Evolutionary conservation across 2,329 filamentous ascomycete species (phyloP).

Genomic region (Hypoxylon sp.): DNA sequence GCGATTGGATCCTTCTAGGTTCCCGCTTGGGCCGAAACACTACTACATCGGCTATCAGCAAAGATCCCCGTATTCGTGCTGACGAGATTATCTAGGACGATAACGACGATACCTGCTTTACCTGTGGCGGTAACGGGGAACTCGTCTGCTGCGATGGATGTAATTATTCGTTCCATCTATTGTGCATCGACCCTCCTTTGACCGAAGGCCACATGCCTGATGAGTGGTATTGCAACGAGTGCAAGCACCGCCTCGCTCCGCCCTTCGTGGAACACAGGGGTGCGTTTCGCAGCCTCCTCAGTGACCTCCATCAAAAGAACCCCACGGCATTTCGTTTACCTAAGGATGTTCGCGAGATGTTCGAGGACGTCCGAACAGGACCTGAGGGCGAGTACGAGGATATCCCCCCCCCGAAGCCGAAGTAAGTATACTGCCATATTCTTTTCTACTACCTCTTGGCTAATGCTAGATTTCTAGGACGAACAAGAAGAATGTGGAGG

Average conservation of each 20-base stretch:
- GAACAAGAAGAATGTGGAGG: constrained; percentile 66
- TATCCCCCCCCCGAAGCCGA: constrained; percentile 57
- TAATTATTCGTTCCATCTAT: constrained; percentile 87
- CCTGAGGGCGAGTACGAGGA: constrained; percentile 84
- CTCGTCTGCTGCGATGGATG: constrained; percentile 96
- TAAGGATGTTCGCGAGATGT: constrained; percentile 74
- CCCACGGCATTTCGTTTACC: constrained; percentile 79
- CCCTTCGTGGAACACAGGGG: constrained; percentile 58
- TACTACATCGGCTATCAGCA: constrained; percentile 42
- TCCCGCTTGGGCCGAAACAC: constrained; percentile 50
- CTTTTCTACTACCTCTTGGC: constrained; percentile 29
- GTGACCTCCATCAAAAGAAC: constrained; percentile 72
- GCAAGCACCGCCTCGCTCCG: constrained; percentile 61
- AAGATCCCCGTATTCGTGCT: constrained; percentile 45
- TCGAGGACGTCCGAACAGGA: constrained; percentile 80
- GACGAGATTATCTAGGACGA: constrained; percentile 62
- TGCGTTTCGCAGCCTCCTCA: constrained; percentile 70
- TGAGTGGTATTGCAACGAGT: constrained; percentile 87
- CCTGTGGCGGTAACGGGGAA: constrained; percentile 83
- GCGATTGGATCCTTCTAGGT: constrained; percentile 38
- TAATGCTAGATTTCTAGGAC: constrained; percentile 50
- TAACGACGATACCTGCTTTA: constrained; percentile 89
- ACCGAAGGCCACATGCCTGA: constrained; percentile 69
- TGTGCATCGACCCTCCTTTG: constrained; percentile 84
- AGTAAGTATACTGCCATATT: constrained; percentile 59